Base-by-base conservation (phyloP, 208 protist genomes). In the Crithidia sp. region DNA sequence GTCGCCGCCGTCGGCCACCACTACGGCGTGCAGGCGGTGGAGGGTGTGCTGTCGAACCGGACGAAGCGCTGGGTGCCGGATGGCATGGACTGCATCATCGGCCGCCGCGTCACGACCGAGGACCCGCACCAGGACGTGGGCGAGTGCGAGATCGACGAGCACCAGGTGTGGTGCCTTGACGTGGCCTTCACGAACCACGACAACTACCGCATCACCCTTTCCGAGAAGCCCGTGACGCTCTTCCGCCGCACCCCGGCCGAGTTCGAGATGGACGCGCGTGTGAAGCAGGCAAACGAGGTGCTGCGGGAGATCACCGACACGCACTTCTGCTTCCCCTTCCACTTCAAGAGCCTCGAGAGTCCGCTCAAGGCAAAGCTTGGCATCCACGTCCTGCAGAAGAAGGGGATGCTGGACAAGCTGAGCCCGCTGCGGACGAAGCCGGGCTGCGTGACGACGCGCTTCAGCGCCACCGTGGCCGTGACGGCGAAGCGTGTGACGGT, bases 11-110 rank as follows among this genome's bases (percentile, higher is more conserved):
- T 99, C 0, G 95, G 97, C 16, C 80, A 88, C 5, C 69, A 86
- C 60, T 99, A 92, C 83, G 74, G 85, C 12, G 96, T 98, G 37
- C 92, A 98, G 68, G 82, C 94, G 2, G 82, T 99, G 3, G 95
- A 99, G 67, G 99, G 98, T 47, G 98, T 99, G 12, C 81, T 99
- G 36, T 99, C 98, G 37, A 98, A 99, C 82, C 91, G 98, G 68
- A 90, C 97, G 17, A 98, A 98, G 83, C 92, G 98, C 67, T 99
- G 96, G 89, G 92, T 99, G 55, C 97, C 98, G 28, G 99, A 99
- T 76, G 97, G 98, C 56, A 92, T 98, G 40, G 98, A 99, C 66
- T 92, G 95, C 63, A 98, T 99, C 76, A 95, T 98, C 50, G 89
- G 74, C 61, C 96, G 97, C 37, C 89, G 92, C 17, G 83, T 96